Evolutionary conservation across 2,329 filamentous ascomycete genomes (phyloP).

Genomic region (Sporothrix luriei): DNA sequence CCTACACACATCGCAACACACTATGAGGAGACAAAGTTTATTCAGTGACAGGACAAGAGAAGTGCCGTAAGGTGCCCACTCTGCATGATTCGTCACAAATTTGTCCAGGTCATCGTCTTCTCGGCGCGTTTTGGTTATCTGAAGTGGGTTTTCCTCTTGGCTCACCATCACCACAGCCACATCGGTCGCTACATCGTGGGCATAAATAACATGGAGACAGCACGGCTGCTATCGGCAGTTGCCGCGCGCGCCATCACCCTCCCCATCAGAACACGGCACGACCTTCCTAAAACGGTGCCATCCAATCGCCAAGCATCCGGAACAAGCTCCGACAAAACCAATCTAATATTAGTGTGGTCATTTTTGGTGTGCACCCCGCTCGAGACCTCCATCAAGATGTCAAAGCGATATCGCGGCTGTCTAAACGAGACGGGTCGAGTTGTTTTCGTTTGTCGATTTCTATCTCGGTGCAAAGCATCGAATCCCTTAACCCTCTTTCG

Average conservation of each 20-base stretch:
- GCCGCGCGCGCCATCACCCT: not conserved
- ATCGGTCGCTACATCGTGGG: no score
- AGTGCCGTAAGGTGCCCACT: no score
- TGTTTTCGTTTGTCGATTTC: no score
- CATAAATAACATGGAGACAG: conserved; percentile 8
- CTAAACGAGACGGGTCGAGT: not conserved
- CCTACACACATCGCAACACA: no score
- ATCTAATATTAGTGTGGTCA: not conserved
- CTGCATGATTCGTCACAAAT: no score
- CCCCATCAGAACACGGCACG: not conserved
- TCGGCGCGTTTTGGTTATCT: no score
- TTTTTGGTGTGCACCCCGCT: conserved; percentile 21
- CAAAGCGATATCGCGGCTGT: not conserved
- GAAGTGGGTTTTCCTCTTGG: no score
- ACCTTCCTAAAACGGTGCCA: conserved; percentile 15
- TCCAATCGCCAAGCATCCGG: conserved; percentile 7
- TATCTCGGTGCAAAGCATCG: no score
- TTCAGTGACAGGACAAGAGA: no score
- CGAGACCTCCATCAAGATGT: not conserved
- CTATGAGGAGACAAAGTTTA: no score
- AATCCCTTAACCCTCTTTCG: not conserved
- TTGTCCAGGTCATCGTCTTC: no score
- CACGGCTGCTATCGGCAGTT: conserved; percentile 8
- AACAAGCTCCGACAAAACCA: not conserved
- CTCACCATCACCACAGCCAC: no score